Percentiles rank a stretch among this genome's conserved stretches.
phyloP scores from a whole-genome alignment of 306 rosid genomes.

The Trifolium dubium region DNA sequence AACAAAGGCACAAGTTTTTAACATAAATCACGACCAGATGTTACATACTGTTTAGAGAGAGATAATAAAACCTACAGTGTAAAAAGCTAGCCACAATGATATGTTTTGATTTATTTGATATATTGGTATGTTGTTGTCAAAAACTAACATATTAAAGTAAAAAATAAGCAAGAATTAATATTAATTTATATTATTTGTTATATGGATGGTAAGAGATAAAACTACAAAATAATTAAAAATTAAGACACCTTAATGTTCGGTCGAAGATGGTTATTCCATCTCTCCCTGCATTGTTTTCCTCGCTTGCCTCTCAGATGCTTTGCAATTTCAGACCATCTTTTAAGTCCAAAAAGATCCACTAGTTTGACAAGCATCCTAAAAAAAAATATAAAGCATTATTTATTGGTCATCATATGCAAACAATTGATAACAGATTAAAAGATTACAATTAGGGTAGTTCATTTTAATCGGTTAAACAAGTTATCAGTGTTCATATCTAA shows the following conservation, averaged over 20 bases:
- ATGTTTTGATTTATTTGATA: background rate
- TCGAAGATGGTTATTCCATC: constrained; percentile 88
- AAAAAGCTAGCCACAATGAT: no score
- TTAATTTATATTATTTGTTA: background rate
- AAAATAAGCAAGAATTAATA: background rate
- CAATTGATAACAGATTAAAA: background rate
- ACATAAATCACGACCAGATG: no score
- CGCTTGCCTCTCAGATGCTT: constrained; percentile 58
- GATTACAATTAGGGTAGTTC: background rate
- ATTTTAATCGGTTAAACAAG: no score
- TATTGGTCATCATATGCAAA: constrained; percentile 2
- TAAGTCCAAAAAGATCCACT: constrained; percentile 56
- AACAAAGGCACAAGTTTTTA: no score
- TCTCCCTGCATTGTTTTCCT: constrained; percentile 89
- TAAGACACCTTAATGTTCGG: constrained; percentile 71
- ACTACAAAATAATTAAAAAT: background rate
- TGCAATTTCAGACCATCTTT: constrained; percentile 76
- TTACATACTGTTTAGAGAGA: no score
- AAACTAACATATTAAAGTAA: background rate
- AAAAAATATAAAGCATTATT: background rate
- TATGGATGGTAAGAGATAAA: background rate
- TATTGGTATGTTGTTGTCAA: background rate
- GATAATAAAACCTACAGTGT: no score
- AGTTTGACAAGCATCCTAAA: constrained; percentile 56
- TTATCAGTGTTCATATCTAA: no score